Evolutionary conservation across 257 asterid species (phyloP).

Genomic region (Gentiana macrophylla): DNA sequence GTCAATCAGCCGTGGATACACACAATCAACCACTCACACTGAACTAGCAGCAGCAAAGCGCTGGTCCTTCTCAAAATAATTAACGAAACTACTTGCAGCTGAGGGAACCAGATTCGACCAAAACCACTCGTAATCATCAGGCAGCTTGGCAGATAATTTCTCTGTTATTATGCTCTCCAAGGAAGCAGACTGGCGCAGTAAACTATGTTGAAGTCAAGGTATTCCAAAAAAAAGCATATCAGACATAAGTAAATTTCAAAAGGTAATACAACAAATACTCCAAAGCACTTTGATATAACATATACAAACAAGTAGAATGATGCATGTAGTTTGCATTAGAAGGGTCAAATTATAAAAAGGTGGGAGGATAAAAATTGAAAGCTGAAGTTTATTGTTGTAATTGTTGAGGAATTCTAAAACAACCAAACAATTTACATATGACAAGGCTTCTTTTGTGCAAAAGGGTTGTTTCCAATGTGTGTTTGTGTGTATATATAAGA

Average conservation of each 20-base stretch:
- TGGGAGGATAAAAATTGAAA: no score
- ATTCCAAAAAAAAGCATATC: slow-evolving; percentile 1
- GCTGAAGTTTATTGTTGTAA: no score
- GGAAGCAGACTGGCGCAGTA: slow-evolving; percentile 71
- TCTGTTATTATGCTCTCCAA: slow-evolving; percentile 73
- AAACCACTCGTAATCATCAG: slow-evolving; percentile 76
- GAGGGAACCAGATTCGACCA: slow-evolving; percentile 83
- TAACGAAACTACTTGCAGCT: slow-evolving; percentile 53
- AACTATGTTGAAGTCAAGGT: slow-evolving; percentile 27
- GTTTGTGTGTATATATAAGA: no score
- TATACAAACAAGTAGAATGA: no score
- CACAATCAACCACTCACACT: slow-evolving; percentile 39
- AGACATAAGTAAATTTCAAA: not conserved
- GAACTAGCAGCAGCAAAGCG: slow-evolving; percentile 53
- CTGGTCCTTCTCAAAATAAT: slow-evolving; percentile 65
- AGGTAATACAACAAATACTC: no score
- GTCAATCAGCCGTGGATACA: slow-evolving; percentile 1
- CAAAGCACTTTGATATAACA: no score
- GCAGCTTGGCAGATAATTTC: slow-evolving; percentile 60
- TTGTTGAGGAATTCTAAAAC: no score
- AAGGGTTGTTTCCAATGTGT: no score
- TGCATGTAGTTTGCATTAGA: no score
- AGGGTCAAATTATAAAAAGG: no score
- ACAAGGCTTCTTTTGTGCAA: no score
- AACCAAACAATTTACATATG: no score